Evolutionary conservation across 1,284 basidiomycete species (phyloP), one percentile per base, ranked within the genome.

Genomic region (Rhodotorula sp.): DNA sequence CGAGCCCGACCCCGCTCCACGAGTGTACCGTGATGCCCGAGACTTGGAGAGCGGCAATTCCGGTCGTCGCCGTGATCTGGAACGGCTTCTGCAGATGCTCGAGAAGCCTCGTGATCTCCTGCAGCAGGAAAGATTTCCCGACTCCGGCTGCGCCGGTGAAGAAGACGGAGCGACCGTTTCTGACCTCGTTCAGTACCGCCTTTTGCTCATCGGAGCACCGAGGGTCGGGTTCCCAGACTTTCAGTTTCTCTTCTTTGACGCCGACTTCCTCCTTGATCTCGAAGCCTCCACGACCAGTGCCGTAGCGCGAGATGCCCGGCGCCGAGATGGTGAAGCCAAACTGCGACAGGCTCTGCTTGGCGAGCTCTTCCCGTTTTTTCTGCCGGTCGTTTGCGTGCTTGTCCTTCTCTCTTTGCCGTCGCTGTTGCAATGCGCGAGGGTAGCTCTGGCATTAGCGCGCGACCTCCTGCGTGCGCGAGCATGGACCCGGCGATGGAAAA

Each of bases 221-320:
- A 23, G 48, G 58, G 61, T 76, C 69, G 1, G 70, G 66, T n/a
- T 29, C 39, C 72, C 72, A 76, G 26, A 49, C 61, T 56, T 49
- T 51, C 7, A 48, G 51, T 43, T 31, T 26, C 57, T 58, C 39
- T 31, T 64, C n/a, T 6, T 56, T 51, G 48, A 8, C 4, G 15
- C 39, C 23, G 1, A 10, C 29, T 8, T 62, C 60, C 1, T 26
- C 39, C 31, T 65, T 58, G 43, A 47, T 49, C 8, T 31, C 43
- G 7, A 58, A 31, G 16, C 68, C 71, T 29, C 71, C 71, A n/a
- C 46, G 62, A 18, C 71, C 71, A 8, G 59, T 59, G 3, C 80
- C 82, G 83, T 83, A 56, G 79, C 80, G 46, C 81, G 69, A 75
- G 81, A 84, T 70, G 76, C 82, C 82, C 31, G 85, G 49, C 21